Evolutionary conservation across 2,329 filamentous ascomycete genomes (phyloP).

Genomic region (Shiraia bambusicola): DNA sequence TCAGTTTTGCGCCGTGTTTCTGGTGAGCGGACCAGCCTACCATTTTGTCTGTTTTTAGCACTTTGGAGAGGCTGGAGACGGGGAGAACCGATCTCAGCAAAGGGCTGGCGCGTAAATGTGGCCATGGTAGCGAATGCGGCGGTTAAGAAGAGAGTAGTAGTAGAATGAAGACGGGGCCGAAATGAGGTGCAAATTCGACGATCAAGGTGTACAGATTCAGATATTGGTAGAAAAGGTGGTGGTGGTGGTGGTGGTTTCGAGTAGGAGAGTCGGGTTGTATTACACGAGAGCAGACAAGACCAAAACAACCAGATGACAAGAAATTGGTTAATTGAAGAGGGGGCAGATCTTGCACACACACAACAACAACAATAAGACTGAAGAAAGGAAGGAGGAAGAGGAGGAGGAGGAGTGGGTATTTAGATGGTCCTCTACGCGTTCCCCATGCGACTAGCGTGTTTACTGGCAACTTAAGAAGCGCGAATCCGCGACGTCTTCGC

Average conservation of each 20-base stretch:
- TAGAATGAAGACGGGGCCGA: neutral
- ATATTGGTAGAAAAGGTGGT: slow-evolving; percentile 1
- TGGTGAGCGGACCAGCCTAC: slow-evolving; percentile 42
- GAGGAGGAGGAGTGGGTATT: slow-evolving; percentile 17
- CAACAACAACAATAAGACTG: neutral
- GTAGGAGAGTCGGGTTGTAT: neutral
- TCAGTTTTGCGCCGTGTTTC: slow-evolving; percentile 11
- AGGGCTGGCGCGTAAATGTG: slow-evolving; percentile 66
- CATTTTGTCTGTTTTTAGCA: slow-evolving; percentile 74
- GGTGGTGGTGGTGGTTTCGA: slow-evolving; percentile 5
- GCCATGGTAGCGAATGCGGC: slow-evolving; percentile 24
- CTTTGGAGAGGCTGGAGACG: slow-evolving; percentile 72
- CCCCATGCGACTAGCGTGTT: slow-evolving; percentile 27
- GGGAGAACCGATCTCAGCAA: slow-evolving; percentile 69
- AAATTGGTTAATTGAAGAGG: neutral
- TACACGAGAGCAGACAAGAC: slow-evolving; percentile 4
- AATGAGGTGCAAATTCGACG: slow-evolving; percentile 3
- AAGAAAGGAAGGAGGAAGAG: slow-evolving; percentile 12
- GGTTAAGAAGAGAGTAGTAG: slow-evolving; percentile 1
- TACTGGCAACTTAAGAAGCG: slow-evolving; percentile 15
- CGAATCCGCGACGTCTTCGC: slow-evolving; percentile 13
- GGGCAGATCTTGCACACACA: neutral
- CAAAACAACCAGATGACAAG: neutral
- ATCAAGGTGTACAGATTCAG: slow-evolving; percentile 1
- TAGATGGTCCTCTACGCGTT: slow-evolving; percentile 25